Conservation (phyloP, 2,329 filamentous ascomycete genomes). For the Cytospora piceicola region DNA sequence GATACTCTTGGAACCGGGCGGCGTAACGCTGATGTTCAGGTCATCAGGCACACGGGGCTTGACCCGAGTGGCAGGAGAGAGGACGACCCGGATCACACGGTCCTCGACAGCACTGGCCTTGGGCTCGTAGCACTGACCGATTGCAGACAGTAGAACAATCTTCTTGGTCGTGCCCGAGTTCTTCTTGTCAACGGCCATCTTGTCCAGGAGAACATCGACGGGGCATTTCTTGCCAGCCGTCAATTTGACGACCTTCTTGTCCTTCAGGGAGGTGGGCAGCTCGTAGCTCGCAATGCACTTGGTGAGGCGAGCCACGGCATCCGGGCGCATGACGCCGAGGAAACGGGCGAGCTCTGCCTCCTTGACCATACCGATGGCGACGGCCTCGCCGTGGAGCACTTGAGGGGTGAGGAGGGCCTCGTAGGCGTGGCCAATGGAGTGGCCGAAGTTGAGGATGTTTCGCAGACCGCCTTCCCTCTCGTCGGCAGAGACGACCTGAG, state of each 20-base stretch:
- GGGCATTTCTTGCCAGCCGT: slow-evolving; percentile 87
- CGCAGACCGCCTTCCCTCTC: slow-evolving; percentile 92
- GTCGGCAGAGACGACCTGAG: slow-evolving; percentile 89
- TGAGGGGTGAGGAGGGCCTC: slow-evolving; percentile 96
- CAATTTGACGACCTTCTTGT: slow-evolving; percentile 79
- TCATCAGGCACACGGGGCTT: slow-evolving; percentile 69
- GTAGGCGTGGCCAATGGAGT: slow-evolving; percentile 96
- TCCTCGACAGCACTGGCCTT: slow-evolving; percentile 91
- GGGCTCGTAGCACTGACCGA: slow-evolving; percentile 85
- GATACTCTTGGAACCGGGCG: slow-evolving; percentile 96
- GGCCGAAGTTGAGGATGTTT: slow-evolving; percentile 95
- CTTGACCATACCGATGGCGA: slow-evolving; percentile 98
- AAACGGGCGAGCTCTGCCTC: slow-evolving; percentile 92
- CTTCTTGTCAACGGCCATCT: slow-evolving; percentile 99
- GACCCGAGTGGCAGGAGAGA: slow-evolving; percentile 79
- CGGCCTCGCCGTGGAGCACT: slow-evolving; percentile 91
- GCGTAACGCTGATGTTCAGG: slow-evolving; percentile 75
- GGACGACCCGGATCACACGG: slow-evolving; percentile 76
- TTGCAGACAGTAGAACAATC: slow-evolving; percentile 87
- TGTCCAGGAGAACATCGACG: slow-evolving; percentile 81
- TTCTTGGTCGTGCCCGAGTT: slow-evolving; percentile 96
- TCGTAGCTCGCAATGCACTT: slow-evolving; percentile 97
- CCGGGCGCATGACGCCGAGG: slow-evolving; percentile 81
- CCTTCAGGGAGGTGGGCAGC: slow-evolving; percentile 80
- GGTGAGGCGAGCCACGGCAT: slow-evolving; percentile 83